phyloP scores from a whole-genome alignment of 495 filamentous ascomycete genomes.

The Lophium mytilinum region DNA sequence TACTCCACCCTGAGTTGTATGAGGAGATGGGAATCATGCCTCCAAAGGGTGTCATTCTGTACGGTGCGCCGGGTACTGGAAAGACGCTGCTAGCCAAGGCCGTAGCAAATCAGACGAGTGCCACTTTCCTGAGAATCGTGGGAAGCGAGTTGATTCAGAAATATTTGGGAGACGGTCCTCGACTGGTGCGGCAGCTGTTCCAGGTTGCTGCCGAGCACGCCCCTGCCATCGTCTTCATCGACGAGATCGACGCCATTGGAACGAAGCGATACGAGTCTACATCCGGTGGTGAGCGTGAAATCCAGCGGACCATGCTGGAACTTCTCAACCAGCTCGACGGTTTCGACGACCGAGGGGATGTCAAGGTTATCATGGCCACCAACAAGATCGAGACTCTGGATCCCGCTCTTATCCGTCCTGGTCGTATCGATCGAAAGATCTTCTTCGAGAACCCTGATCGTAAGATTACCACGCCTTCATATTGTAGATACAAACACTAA shows the following conservation, averaged over 20 bases:
- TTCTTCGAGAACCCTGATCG: conserved; percentile 98
- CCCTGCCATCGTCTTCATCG: conserved; percentile 97
- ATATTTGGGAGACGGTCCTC: conserved; percentile 92
- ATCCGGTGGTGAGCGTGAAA: conserved; percentile 92
- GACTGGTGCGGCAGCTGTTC: conserved; percentile 94
- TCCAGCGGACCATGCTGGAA: conserved; percentile 98
- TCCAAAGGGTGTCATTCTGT: conserved; percentile 98
- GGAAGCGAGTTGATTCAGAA: conserved; percentile 98
- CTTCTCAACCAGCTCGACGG: conserved; percentile 97
- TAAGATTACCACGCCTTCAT: conserved; percentile 37
- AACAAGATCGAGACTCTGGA: conserved; percentile 99
- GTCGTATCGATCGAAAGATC: conserved; percentile 98
- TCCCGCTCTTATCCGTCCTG: conserved; percentile 90
- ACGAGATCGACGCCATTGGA: conserved; percentile 98
- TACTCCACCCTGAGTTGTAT: conserved; percentile 95
- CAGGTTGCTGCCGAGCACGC: conserved; percentile 91
- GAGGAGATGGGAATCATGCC: conserved; percentile 99
- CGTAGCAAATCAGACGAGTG: conserved; percentile 96
- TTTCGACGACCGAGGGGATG: conserved; percentile 97
- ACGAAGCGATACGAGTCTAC: conserved; percentile 98
- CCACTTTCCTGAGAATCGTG: conserved; percentile 96
- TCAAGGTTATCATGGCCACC: conserved; percentile 99
- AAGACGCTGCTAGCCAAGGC: conserved; percentile 97
- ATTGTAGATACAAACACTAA: conserved; percentile 31
- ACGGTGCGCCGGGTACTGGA: conserved; percentile 93